Percentiles rank a stretch among this genome's conserved stretches.
Evolutionary conservation across 2,329 filamentous ascomycete genomes (phyloP).

Genomic region (Thielaviopsis euricoi): DNA sequence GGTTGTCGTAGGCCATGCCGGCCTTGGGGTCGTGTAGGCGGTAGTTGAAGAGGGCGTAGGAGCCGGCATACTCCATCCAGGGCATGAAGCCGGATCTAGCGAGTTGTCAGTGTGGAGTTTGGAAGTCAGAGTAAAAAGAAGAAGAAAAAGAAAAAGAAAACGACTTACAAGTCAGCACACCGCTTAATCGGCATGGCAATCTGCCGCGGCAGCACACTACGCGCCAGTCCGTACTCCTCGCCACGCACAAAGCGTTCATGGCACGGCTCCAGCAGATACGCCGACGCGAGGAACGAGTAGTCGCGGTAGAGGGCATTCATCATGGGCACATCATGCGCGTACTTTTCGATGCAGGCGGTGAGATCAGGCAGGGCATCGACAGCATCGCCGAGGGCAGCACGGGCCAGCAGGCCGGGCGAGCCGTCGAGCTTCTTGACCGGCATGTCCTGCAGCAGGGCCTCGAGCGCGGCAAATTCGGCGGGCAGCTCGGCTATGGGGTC

Average conservation of each 20-base stretch:
- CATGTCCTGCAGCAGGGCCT: conserved; percentile 58
- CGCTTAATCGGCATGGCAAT: conserved; percentile 70
- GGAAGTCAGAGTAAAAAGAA: neutral
- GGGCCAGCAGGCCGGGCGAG: conserved; percentile 59
- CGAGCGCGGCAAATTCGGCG: conserved; percentile 53
- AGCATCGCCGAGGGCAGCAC: conserved; percentile 55
- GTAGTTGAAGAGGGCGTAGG: conserved; percentile 55
- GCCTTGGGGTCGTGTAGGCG: conserved; percentile 36
- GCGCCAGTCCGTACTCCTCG: conserved; percentile 61
- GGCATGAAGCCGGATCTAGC: conserved; percentile 58
- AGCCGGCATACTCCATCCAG: conserved; percentile 74
- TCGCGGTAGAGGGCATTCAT: conserved; percentile 82
- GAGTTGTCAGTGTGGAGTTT: neutral
- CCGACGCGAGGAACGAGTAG: conserved; percentile 79
- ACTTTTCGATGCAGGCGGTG: conserved; percentile 54
- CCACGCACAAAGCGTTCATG: conserved; percentile 57
- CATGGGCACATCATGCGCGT: conserved; percentile 54
- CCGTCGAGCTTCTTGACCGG: conserved; percentile 63
- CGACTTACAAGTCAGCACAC: conserved; percentile 74
- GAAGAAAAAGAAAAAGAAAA: no score
- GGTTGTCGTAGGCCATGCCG: conserved; percentile 46
- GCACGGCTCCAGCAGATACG: conserved; percentile 83
- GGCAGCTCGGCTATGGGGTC: conserved; percentile 50
- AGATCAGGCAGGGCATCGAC: conserved; percentile 65
- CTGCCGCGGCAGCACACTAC: conserved; percentile 54